Evolutionary conservation across 1,284 basidiomycete species (phyloP).

Genomic region (Cryptococcus sp.): DNA sequence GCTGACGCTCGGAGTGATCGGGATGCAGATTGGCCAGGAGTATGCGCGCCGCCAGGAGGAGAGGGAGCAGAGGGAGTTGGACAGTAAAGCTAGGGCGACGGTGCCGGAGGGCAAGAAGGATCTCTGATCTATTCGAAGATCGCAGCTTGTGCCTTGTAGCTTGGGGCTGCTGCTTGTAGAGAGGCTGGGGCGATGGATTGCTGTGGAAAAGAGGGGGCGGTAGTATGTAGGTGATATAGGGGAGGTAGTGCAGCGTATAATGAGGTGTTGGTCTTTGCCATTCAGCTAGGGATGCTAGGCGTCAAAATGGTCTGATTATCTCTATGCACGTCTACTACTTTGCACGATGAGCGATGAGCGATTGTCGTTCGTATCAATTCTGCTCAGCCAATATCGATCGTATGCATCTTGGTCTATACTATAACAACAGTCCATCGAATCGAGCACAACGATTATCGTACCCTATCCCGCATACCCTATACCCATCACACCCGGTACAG

Average conservation of each 20-base stretch:
- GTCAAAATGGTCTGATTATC: too few species aligned
- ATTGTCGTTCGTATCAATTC: too few species aligned
- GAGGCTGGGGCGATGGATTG: background rate
- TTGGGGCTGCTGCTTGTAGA: too few species aligned
- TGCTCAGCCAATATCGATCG: too few species aligned
- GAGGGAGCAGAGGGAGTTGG: conserved; percentile 60
- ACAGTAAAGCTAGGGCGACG: conserved; percentile 37
- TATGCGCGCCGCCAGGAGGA: conserved; percentile 72
- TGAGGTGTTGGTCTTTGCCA: too few species aligned
- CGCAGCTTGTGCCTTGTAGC: background rate
- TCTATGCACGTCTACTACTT: too few species aligned
- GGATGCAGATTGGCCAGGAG: conserved; percentile 75
- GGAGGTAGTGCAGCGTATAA: background rate
- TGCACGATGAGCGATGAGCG: too few species aligned
- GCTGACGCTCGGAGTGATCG: conserved; percentile 57
- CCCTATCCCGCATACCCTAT: too few species aligned
- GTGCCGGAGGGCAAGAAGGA: conserved; percentile 43
- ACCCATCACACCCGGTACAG: conserved; percentile 60
- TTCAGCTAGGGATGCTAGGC: too few species aligned
- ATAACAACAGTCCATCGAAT: background rate
- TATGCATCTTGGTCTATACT: background rate
- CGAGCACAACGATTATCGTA: too few species aligned
- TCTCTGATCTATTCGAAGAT: conserved; percentile 14
- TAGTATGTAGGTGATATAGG: background rate
- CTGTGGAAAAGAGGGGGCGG: background rate